These are phyloP conservation scores for Fusarium nisikadoi DNA, from an alignment of 2,329 filamentous ascomycete genomes.

Conservation along the genomic window DNA sequence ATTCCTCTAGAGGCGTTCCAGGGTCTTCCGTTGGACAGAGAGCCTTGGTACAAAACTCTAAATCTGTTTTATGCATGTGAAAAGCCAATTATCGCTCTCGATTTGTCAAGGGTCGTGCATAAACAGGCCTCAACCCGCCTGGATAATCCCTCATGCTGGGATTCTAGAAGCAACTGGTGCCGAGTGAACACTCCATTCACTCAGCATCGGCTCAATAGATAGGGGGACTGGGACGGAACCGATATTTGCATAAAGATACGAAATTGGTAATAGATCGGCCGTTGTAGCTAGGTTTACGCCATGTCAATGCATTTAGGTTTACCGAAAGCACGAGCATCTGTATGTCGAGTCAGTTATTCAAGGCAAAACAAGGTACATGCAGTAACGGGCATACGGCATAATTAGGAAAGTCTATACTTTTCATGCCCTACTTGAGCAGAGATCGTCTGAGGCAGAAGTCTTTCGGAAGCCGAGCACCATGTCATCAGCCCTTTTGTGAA, in stretches of 20 bases:
- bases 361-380: neutral
- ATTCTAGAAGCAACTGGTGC: neutral
- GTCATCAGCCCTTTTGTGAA: neutral
- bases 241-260: neutral
- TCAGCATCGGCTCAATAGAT: fast-evolving
- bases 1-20: too few relatives aligned
- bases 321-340: neutral
- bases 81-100: neutral
- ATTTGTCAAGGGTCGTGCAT: too few relatives aligned
- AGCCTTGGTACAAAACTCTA: neutral
- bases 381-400: neutral
- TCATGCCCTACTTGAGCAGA: neutral
- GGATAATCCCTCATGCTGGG: neutral
- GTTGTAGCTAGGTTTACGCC: neutral
- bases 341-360: neutral
- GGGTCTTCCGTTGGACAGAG: neutral
- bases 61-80: neutral
- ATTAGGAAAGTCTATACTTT: neutral
- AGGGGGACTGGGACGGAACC: fast-evolving
- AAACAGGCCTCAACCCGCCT: neutral
- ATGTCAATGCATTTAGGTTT: neutral
- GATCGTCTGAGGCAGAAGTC: too few relatives aligned
- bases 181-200: neutral
- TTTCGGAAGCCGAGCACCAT: neutral
- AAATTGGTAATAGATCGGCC: neutral